Evolutionary conservation across 805 yeast genomes (phyloP), one percentile per base, ranked within the genome.

Genomic region (Wickerhamomyces sydowiorum): DNA sequence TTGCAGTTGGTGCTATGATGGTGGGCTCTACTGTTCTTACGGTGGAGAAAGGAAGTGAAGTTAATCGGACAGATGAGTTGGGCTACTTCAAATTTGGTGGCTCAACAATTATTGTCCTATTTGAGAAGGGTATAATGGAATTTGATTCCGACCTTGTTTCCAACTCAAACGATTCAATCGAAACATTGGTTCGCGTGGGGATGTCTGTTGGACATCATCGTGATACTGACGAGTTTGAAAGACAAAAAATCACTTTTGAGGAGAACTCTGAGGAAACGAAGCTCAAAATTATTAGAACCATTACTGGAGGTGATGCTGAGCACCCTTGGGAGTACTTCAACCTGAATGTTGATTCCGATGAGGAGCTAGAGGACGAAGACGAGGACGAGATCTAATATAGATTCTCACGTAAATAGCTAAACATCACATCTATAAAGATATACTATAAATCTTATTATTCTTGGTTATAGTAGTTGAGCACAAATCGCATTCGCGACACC

Each of bases 61-160:
- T 91, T 4, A 53, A 63, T 8, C 70, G 90, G 36, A 86, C 93
- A 4, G 90, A 86, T 34, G 98, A 91, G 54, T 62, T 91, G 22
- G 99, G 99, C 0, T 91, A 87, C 57, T 91, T 91, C 73, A 87
- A 90, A 58, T 91, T 91, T 66, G 99, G 99, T 13, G 99, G 99
- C 0, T 86, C 96, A 0, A 93, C 99, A 0, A 73, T 88, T 7
- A 64, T 91, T 3, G 60, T 85, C 1, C 57, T 93, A 7, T 77
- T 89, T 51, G 80, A 81, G 41, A 58, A 66, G 10, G 61, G 63
- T 3, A 52, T 44, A 7, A 70, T 85, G 52, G 46, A 49, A 21
- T 83, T 89, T 56, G 99, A 91, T 61, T 61, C 79, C 0, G 98
- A 91, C 60, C 57, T 91, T 17, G 57, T 75, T 7, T 62, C 71